These are phyloP conservation scores for Tricholomella constricta DNA, from an alignment of 768 basidiomycete species.

Conservation along the genomic window DNA sequence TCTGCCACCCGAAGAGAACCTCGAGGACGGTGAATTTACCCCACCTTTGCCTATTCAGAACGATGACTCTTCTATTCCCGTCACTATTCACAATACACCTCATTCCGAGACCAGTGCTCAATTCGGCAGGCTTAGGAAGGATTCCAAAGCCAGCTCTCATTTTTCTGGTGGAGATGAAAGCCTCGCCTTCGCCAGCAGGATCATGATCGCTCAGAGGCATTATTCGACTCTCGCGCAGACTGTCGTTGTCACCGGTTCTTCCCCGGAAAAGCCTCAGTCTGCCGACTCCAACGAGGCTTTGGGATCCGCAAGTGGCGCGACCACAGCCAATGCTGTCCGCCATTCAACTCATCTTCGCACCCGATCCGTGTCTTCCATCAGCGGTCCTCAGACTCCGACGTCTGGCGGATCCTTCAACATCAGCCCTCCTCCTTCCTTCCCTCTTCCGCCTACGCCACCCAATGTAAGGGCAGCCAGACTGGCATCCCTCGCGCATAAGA, in stretches of 20 bases:
- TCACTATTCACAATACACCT: slow-evolving; percentile 51
- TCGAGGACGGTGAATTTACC: slow-evolving; percentile 45
- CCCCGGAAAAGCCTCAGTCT: slow-evolving; percentile 41
- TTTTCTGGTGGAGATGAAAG: slow-evolving; percentile 53
- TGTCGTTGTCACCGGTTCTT: slow-evolving; percentile 49
- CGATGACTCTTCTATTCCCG: slow-evolving; percentile 46
- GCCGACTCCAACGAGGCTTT: slow-evolving; percentile 33
- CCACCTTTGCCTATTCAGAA: slow-evolving; percentile 66
- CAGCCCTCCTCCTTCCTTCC: slow-evolving; percentile 66
- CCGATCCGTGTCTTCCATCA: slow-evolving; percentile 58
- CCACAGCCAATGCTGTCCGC: slow-evolving; percentile 28
- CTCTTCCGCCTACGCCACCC: slow-evolving; percentile 76
- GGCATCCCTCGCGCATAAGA: slow-evolving; percentile 58
- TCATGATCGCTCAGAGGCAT: slow-evolving; percentile 75
- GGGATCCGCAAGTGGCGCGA: slow-evolving; percentile 40
- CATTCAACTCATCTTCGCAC: slow-evolving; percentile 57
- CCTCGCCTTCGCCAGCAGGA: slow-evolving; percentile 50
- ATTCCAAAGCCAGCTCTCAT: slow-evolving; percentile 60
- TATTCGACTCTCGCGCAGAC: slow-evolving; percentile 73
- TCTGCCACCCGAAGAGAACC: slow-evolving; percentile 53
- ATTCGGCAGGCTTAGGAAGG: slow-evolving; percentile 51
- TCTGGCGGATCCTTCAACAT: slow-evolving; percentile 37
- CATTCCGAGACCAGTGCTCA: slow-evolving; percentile 59
- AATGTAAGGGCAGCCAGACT: slow-evolving; percentile 58
- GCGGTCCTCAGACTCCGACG: slow-evolving; percentile 39